These are phyloP conservation scores for Pseudotsuga menziesii DNA, from an alignment of 75 land plant genomes.

Conservation along the genomic window DNA sequence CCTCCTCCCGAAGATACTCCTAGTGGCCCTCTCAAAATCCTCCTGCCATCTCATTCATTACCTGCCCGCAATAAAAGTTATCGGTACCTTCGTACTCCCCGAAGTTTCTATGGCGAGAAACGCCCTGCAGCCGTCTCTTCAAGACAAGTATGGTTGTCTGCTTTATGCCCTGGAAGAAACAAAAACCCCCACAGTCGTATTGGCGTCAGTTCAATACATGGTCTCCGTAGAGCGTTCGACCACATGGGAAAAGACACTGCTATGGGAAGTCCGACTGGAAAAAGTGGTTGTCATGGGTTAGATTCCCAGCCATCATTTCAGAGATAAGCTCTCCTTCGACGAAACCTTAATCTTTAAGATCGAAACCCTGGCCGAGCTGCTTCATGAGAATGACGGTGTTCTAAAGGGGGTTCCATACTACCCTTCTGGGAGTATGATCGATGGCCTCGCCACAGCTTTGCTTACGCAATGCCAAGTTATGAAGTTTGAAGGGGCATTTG, in stretches of 20 bases:
- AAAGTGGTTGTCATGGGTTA: constrained; percentile 55
- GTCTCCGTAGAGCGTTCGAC: constrained; percentile 60
- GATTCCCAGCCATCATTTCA: constrained; percentile 52
- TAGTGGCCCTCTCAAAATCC: constrained; percentile 63
- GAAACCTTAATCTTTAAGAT: constrained; percentile 68
- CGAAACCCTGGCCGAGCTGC: constrained; percentile 57
- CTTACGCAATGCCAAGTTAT: constrained; percentile 60
- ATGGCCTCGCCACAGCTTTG: constrained; percentile 75
- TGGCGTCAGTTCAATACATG: constrained; percentile 41
- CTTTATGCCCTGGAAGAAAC: constrained; percentile 39
- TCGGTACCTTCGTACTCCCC: constrained; percentile 78
- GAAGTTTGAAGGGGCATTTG: constrained; percentile 51
- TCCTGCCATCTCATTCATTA: constrained; percentile 56
- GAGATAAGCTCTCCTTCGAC: constrained; percentile 73
- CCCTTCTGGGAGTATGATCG: constrained; percentile 88
- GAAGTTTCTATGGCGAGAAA: constrained; percentile 49
- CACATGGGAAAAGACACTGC: constrained; percentile 52
- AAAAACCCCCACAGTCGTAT: constrained; percentile 11
- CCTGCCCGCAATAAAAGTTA: constrained; percentile 43
- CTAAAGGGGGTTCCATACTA: constrained; percentile 45
- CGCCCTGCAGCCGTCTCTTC: constrained; percentile 23
- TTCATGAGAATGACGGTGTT: constrained; percentile 1
- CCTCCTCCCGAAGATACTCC: constrained; percentile 53
- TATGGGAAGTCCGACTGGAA: constrained; percentile 51
- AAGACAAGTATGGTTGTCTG: constrained; percentile 32